Evolutionary conservation across 2,329 filamentous ascomycete species (phyloP).

Genomic region (Rhinocladiella similis): DNA sequence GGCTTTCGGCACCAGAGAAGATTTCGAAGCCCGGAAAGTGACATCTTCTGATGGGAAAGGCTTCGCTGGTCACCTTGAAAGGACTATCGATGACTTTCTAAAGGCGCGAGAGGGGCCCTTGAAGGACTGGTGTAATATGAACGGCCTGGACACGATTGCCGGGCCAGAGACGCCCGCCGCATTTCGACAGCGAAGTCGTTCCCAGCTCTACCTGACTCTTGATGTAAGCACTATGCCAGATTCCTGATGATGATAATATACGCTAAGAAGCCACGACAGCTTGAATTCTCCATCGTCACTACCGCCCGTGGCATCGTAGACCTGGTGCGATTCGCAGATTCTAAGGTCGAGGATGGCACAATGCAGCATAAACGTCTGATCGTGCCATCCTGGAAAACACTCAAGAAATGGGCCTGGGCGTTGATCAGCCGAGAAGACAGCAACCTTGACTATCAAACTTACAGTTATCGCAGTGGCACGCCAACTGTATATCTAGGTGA

Average conservation of each 20-base stretch:
- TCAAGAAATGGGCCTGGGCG: conserved; percentile 62
- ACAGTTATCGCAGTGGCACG: conserved; percentile 49
- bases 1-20: conserved; percentile 13
- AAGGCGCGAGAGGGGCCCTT: conserved; percentile 15
- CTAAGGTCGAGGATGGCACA: conserved; percentile 62
- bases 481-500: conserved; percentile 64
- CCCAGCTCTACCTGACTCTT: conserved; percentile 30
- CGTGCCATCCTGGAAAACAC: conserved; percentile 60
- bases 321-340: conserved; percentile 67
- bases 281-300: conserved; percentile 66
- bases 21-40: conserved; percentile 8
- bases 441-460: conserved; percentile 54
- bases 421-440: conserved; percentile 56
- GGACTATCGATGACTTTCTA: conserved; percentile 17
- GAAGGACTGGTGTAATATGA: conserved; percentile 35
- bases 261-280: conserved; percentile 62
- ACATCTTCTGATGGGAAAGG: conserved; percentile 9
- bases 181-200: conserved; percentile 28
- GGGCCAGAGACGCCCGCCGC: conserved; percentile 32
- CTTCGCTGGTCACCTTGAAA: conserved; percentile 14
- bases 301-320: conserved; percentile 62
- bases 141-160: conserved; percentile 58
- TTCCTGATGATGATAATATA: conserved; percentile 20
- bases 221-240: conserved; percentile 17
- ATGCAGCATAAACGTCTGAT: conserved; percentile 64